Base-by-base conservation (phyloP, 164 flowering plant species). In the Platanus orientalis region DNA sequence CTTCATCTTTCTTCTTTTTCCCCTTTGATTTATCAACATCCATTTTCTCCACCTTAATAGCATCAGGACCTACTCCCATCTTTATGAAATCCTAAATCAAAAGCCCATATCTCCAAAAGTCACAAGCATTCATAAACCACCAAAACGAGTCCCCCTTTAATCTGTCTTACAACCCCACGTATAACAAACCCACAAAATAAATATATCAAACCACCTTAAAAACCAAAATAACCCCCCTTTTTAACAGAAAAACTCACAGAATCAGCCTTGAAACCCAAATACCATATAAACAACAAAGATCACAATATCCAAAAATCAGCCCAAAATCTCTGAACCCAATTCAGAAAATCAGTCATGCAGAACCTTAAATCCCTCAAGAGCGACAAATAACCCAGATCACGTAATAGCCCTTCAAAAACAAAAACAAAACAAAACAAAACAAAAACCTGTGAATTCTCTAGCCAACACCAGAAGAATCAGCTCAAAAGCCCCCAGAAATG, bases 1-100 rank as follows among this genome's bases (percentile, higher is more conserved):
- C 74, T 16, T n/a, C 72, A 44, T 63, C 67, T 55, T 66, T 74
- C 69, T 75, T 77, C 81, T 73, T 74, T 72, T 54, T 72, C 44
- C 67, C 82, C 68, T 78, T 79, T 40, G 77, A 71, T 74, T 83
- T 80, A 58, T 58, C 64, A 52, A 64, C 77, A 52, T 78, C 83
- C 85, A 79, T 81, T 68, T 76, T 58, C 75, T 76, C 79, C 67
- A 62, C 79, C 57, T 85, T 76, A 45, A 75, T 73, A 47, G 71
- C 69, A 36, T 64, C 85, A 53, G 74, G 74, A 54, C 68, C 75
- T 21, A 73, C 72, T 64, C 85, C 88, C 94, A 85, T 87, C 61
- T 72, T 70, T 45, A 14, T 54, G 47, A 67, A 54, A 47, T 51
- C 78, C 78, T 34, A 64, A 65, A 61, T 62, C 66, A 74, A 59